Evolutionary conservation across 768 basidiomycete species (phyloP), one percentile per base, ranked within the genome.

Genomic region (Amanita polypyramis): DNA sequence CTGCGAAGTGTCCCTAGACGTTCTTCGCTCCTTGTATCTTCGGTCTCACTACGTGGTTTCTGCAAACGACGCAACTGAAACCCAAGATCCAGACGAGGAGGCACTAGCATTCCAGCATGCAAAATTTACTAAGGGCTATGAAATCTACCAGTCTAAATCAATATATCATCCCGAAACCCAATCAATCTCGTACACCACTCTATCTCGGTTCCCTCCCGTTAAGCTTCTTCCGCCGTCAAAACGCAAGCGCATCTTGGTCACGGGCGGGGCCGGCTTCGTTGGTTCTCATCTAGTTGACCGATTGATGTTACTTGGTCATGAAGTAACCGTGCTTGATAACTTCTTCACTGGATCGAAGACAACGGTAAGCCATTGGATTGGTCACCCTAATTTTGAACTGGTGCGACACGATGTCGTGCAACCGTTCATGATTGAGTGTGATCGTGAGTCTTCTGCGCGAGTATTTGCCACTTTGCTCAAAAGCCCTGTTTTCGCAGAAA

Each of bases 301-400:
- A 42, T 79, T 98, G 53, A 94, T 99, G 92, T 77, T 97, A 53
- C 79, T 98, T 44, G 96, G 96, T 12, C 96, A 99, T 61, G 93
- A 97, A 64, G 92, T 95, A 56, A 93, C 91, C 48, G 95, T 97
- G 54, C 68, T 96, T 49, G 95, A 98, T 73, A 97, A 97, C 70
- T 99, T 99, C 65, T 99, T 99, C 72, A 97, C 94, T 20, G 96
- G 96, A 12, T 88, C 87, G 47, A 93, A 93, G 66, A 95, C 92
- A n/a, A 95, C 93, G 44, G 87, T 97, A 54, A 82, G 84, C 55
- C 87, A 92, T 58, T 95, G 92, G 92, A 75, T 92, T 50, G 96
- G 96, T 6, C 96, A 99, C 65, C 96, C 96, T 52, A 97, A 98
- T 70, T 99, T 99, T 57, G 95, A 98, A 68, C 73, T 99, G 69